Evolutionary conservation across 176 grass and related monocot genomes (phyloP).

Genomic region (Bromus sterilis): DNA sequence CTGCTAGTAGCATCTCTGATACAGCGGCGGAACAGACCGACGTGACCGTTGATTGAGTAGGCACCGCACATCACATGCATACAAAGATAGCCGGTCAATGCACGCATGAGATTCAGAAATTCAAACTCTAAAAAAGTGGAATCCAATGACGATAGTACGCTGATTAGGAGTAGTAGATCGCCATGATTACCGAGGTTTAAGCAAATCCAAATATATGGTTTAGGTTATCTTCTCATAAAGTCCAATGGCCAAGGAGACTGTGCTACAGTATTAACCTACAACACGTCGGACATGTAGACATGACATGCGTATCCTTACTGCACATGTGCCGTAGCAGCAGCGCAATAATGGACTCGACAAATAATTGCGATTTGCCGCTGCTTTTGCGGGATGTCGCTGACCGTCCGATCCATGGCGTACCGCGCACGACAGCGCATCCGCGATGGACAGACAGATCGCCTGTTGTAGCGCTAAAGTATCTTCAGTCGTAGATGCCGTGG

Average conservation of each 20-base stretch:
- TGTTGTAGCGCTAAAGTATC: not conserved
- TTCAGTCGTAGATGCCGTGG: not conserved
- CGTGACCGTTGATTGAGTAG: not conserved
- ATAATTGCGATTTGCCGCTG: not conserved
- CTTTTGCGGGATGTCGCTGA: not conserved
- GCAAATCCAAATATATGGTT: not conserved
- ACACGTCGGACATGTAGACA: not conserved
- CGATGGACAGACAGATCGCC: not conserved
- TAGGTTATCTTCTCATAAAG: not conserved
- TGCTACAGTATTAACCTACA: not conserved
- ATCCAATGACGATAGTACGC: not conserved
- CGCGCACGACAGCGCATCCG: not conserved
- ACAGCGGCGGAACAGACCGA: not conserved
- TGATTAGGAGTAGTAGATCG: not conserved
- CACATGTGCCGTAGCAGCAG: not conserved
- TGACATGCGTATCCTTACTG: not conserved
- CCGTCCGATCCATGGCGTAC: not conserved
- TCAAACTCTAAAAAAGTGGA: not conserved
- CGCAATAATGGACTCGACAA: not conserved
- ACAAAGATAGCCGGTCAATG: not conserved
- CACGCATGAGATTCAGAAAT: not conserved
- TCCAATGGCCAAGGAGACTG: not conserved
- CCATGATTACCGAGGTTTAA: not conserved
- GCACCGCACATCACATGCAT: constrained; percentile 24
- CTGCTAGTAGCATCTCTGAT: not conserved